Percentiles rank a stretch among this genome's conserved stretches.
Evolutionary conservation across 371 early-diverging fungal genomes (phyloP).

Genomic region (Enterospora canceri): DNA sequence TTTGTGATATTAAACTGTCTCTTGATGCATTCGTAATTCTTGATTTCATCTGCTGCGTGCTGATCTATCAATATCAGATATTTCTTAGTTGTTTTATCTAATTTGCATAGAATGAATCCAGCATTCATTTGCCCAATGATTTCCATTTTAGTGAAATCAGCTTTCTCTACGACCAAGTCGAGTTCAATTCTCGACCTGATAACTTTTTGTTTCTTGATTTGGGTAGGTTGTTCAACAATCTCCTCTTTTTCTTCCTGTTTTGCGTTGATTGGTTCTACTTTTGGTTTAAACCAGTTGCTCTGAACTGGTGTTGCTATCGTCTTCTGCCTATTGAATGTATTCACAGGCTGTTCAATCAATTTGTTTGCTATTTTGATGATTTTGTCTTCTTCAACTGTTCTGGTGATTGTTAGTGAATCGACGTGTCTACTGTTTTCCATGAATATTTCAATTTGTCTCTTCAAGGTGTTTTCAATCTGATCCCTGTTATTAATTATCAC

Average conservation of each 20-base stretch:
- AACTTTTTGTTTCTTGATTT: not conserved
- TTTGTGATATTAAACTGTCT: slow-evolving; percentile 46
- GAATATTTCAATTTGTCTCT: slow-evolving; percentile 12
- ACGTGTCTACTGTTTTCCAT: not conserved
- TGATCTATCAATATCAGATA: slow-evolving; percentile 87
- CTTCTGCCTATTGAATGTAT: not conserved
- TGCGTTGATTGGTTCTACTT: not conserved
- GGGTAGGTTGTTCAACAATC: not conserved
- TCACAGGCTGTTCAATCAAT: not conserved
- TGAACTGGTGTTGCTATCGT: not conserved
- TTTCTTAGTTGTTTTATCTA: slow-evolving; percentile 57
- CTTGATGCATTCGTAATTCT: slow-evolving; percentile 68
- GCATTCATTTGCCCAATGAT: slow-evolving; percentile 89
- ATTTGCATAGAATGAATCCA: slow-evolving; percentile 75
- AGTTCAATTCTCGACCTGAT: too few relatives aligned
- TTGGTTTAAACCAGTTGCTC: too few relatives aligned
- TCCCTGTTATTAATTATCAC: slow-evolving; percentile 25
- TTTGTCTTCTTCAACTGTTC: too few relatives aligned
- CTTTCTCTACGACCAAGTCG: slow-evolving; percentile 55
- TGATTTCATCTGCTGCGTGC: slow-evolving; percentile 92
- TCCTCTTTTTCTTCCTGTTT: not conserved
- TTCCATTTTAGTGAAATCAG: slow-evolving; percentile 68
- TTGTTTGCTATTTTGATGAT: not conserved
- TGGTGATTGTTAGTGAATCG: too few relatives aligned
- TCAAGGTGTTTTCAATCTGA: slow-evolving; percentile 23